Conservation (phyloP, 257 asterid genomes). For the Solanum clarkiae region DNA sequence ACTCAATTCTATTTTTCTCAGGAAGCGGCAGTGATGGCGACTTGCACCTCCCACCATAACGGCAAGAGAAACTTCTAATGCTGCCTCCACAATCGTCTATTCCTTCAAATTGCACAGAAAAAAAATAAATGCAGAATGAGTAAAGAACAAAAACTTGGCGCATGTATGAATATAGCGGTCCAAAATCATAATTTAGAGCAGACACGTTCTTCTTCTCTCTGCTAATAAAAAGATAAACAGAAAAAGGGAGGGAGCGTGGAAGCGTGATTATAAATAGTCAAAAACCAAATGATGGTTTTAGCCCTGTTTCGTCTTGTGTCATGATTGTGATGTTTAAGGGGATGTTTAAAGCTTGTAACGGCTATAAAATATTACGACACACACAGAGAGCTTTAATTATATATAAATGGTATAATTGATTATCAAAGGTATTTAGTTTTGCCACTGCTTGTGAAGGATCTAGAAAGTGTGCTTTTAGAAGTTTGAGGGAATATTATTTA, state of each 20-base stretch:
- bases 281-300: neutral
- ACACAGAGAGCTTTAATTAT: too few relatives aligned
- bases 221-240: neutral
- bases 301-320: neutral
- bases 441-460: too few relatives aligned
- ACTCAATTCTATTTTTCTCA: too few relatives aligned
- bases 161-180: neutral
- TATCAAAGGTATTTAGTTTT: too few relatives aligned
- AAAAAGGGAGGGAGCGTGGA: neutral
- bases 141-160: neutral
- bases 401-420: too few relatives aligned
- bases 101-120: neutral
- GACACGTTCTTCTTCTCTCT: neutral
- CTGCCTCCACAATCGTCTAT: conserved; percentile 28
- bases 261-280: neutral
- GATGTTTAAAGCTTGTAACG: neutral
- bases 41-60: conserved; percentile 88
- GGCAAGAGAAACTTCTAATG: conserved; percentile 44
- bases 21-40: conserved; percentile 38
- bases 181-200: neutral
- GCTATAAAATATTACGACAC: neutral
- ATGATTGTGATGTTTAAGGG: neutral
- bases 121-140: neutral
- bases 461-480: too few relatives aligned
- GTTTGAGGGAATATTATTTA: too few relatives aligned